phyloP scores from a whole-genome alignment of 108 stramenopile species.

The Pseudonitzschia multiseries region DNA sequence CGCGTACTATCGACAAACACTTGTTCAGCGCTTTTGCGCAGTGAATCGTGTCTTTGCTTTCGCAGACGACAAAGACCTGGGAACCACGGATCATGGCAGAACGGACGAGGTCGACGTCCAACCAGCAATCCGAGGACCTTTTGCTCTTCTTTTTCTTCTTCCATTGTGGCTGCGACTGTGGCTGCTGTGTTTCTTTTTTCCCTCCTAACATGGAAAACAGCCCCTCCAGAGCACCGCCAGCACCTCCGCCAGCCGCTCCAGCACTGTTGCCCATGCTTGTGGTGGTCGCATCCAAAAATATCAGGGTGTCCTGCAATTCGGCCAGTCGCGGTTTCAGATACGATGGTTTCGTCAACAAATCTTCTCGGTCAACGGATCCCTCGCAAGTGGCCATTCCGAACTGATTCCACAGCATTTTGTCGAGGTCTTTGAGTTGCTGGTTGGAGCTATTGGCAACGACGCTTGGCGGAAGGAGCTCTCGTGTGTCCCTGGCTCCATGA shows the following conservation, averaged over 20 bases:
- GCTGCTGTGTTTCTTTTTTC: background rate
- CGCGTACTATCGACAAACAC: background rate
- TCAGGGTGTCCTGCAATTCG: background rate
- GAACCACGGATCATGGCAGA: background rate
- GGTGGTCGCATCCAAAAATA: constrained; percentile 1
- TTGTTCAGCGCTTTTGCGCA: background rate
- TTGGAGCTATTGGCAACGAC: background rate
- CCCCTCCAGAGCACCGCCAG: background rate
- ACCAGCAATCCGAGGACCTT: background rate
- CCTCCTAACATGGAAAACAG: background rate
- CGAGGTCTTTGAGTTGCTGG: background rate
- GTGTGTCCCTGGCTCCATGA: background rate
- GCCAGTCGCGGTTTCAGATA: background rate
- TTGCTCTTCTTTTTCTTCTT: background rate
- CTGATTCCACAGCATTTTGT: background rate
- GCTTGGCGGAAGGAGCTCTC: background rate
- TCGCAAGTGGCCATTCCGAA: constrained; percentile 6
- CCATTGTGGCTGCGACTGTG: background rate
- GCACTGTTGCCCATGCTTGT: background rate
- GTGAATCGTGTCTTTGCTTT: background rate
- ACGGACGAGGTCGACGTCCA: background rate
- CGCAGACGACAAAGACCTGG: background rate
- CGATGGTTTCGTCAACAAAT: background rate
- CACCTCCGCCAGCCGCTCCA: background rate
- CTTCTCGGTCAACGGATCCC: constrained; percentile 6